phyloP scores from a whole-genome alignment of 2,329 filamentous ascomycete species.

The Penicillium sclerotigenum region DNA sequence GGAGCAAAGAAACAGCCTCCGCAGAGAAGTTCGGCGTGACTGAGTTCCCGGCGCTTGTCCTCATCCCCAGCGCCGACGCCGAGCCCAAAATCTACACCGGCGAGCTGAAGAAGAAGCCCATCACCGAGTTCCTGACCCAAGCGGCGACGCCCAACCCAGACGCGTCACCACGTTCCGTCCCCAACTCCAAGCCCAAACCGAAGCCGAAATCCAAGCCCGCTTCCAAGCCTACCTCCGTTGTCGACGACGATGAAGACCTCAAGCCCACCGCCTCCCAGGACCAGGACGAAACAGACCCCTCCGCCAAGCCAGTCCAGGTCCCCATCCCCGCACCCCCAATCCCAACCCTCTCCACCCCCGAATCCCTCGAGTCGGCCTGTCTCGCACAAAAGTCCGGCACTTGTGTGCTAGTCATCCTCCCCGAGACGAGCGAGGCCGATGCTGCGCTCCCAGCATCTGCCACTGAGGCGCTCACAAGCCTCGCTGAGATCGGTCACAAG shows the following conservation, averaged over 20 bases:
- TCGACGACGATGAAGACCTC: slow-evolving; percentile 37
- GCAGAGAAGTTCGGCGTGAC: slow-evolving; percentile 72
- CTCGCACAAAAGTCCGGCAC: slow-evolving; percentile 72
- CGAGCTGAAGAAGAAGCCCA: slow-evolving; percentile 77
- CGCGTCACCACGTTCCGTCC: slow-evolving; percentile 41
- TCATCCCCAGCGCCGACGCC: slow-evolving; percentile 69
- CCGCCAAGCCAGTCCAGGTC: slow-evolving; percentile 44
- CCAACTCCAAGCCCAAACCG: slow-evolving; percentile 38
- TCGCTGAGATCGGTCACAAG: slow-evolving; percentile 74
- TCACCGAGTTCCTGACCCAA: slow-evolving; percentile 80
- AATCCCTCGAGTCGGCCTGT: slow-evolving; percentile 67
- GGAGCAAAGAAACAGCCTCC: slow-evolving; percentile 71
- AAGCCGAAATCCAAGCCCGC: slow-evolving; percentile 46
- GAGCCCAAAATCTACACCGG: slow-evolving; percentile 73
- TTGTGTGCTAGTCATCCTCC: slow-evolving; percentile 75
- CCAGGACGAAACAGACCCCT: slow-evolving; percentile 29
- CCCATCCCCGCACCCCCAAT: slow-evolving; percentile 62
- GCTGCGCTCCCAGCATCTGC: slow-evolving; percentile 45
- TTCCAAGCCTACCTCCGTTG: slow-evolving; percentile 49
- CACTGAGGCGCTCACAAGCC: slow-evolving; percentile 57
- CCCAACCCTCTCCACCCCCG: slow-evolving; percentile 59
- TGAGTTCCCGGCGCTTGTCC: slow-evolving; percentile 75
- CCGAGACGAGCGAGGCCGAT: slow-evolving; percentile 51
- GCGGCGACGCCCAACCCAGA: slow-evolving; percentile 76
- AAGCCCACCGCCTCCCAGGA: slow-evolving; percentile 51